These are phyloP conservation scores for Pseudogymnoascus sp. DNA, from an alignment of 2,329 filamentous ascomycete genomes.

Conservation along the genomic window DNA sequence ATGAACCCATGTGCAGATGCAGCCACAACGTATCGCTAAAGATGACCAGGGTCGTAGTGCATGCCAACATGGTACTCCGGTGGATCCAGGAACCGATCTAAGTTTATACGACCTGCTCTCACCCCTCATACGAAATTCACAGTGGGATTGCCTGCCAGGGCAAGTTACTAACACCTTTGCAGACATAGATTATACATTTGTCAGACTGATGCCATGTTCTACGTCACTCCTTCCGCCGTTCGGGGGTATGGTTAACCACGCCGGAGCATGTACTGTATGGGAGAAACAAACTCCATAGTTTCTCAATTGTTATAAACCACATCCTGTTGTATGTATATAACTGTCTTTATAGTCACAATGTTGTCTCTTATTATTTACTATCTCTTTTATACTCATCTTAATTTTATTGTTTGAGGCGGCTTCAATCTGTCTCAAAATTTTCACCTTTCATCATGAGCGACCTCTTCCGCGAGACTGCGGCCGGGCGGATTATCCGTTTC, in stretches of 20 bases:
- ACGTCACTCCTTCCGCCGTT: not conserved
- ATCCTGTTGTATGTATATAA: not conserved
- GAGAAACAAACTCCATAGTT: not conserved
- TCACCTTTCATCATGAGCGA: slow-evolving; percentile 26
- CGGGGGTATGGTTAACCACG: not conserved
- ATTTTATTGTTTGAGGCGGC: not conserved
- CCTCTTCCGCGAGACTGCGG: slow-evolving; percentile 37
- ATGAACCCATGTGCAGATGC: not conserved
- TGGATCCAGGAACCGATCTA: not conserved
- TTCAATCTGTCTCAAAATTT: not conserved
- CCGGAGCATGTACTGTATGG: not conserved
- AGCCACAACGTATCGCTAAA: not conserved
- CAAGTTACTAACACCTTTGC: not conserved
- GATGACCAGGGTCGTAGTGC: not conserved
- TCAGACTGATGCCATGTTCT: not conserved
- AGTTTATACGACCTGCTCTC: not conserved
- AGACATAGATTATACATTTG: not conserved
- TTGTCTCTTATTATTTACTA: not conserved
- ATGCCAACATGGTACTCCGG: not conserved
- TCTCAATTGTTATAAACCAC: not conserved
- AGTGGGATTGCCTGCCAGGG: not conserved
- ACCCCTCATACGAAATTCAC: not conserved
- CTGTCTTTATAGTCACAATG: not conserved
- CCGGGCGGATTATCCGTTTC: slow-evolving; percentile 36
- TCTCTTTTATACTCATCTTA: not conserved